Conservation (phyloP, 2,329 filamentous ascomycete genomes). For the Cytospora piceae region DNA sequence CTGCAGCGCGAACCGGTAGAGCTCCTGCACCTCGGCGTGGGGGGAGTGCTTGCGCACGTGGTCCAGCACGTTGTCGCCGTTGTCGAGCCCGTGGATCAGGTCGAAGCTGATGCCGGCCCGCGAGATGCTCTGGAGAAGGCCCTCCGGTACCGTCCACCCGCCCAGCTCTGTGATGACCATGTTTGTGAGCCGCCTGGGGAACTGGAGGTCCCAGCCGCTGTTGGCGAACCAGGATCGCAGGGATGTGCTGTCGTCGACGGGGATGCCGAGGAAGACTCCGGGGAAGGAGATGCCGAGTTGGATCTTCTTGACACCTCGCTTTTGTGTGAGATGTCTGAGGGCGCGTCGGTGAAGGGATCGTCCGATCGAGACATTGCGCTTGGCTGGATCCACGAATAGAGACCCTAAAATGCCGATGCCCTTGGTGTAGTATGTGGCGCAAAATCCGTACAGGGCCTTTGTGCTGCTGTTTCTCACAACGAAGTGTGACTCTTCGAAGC, state of each 20-base stretch:
- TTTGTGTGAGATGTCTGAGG: constrained; percentile 72
- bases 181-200: constrained; percentile 61
- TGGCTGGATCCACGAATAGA: constrained; percentile 85
- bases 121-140: constrained; percentile 73
- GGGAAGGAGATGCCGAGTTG: constrained; percentile 83
- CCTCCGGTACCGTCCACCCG: constrained; percentile 76
- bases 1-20: constrained; percentile 76
- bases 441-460: constrained; percentile 88
- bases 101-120: constrained; percentile 79
- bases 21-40: constrained; percentile 76
- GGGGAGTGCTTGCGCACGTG: constrained; percentile 75
- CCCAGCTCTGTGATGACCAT: constrained; percentile 75
- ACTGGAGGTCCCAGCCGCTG: constrained; percentile 80
- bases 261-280: constrained; percentile 85
- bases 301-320: constrained; percentile 73
- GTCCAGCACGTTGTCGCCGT: constrained; percentile 71
- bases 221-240: constrained; percentile 83
- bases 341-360: constrained; percentile 87
- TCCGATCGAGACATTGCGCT: constrained; percentile 87
- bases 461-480: constrained; percentile 95
- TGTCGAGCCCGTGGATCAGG: constrained; percentile 78
- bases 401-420: constrained; percentile 76
- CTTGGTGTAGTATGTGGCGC: constrained; percentile 81
- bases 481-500: constrained; percentile 81
- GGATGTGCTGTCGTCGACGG: constrained; percentile 53